phyloP scores from a whole-genome alignment of 225 moss, liverwort and hornwort species.

The Sphagnum tenellum region DNA sequence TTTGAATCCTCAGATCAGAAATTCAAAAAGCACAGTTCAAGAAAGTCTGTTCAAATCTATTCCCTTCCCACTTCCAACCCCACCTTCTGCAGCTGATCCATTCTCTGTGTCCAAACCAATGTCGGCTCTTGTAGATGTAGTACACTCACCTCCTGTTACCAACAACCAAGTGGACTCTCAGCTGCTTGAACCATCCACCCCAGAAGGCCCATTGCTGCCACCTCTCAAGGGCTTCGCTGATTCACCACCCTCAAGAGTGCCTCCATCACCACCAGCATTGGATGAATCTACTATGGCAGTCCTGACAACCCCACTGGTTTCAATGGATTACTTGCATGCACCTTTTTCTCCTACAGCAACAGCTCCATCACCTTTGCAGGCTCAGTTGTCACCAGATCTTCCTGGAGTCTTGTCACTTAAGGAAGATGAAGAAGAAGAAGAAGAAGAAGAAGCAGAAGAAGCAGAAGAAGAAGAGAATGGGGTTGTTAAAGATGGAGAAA shows the following conservation, averaged over 20 bases:
- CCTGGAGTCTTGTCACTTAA: slow-evolving; percentile 16
- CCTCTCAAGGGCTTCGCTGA: slow-evolving; percentile 11
- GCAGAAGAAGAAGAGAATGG: not conserved
- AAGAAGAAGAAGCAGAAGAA: not conserved
- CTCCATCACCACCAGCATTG: slow-evolving; percentile 18
- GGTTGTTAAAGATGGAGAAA: slow-evolving; percentile 9
- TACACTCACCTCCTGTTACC: slow-evolving; percentile 19
- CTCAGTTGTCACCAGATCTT: slow-evolving; percentile 9
- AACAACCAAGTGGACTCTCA: slow-evolving; percentile 6
- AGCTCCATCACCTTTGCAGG: not conserved
- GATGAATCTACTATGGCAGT: slow-evolving; percentile 11
- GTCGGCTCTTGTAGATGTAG: not conserved
- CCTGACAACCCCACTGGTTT: slow-evolving; percentile 30
- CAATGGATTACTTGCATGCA: slow-evolving; percentile 29
- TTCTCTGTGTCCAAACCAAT: slow-evolving; percentile 8
- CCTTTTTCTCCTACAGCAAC: slow-evolving; percentile 29
- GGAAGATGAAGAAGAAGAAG: too few species aligned
- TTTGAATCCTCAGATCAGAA: too few species aligned
- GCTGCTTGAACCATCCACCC: slow-evolving; percentile 3
- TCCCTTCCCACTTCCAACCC: slow-evolving; percentile 13
- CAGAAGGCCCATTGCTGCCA: slow-evolving; percentile 9
- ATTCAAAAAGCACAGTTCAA: too few species aligned
- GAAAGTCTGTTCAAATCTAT: slow-evolving; percentile 6
- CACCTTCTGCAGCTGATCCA: slow-evolving; percentile 7
- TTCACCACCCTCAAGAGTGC: not conserved